Percentiles rank a stretch among this genome's conserved stretches.
These are phyloP conservation scores for Blepharisma stoltei DNA, from an alignment of 73 alveolate genomes.

Conservation along the genomic window DNA sequence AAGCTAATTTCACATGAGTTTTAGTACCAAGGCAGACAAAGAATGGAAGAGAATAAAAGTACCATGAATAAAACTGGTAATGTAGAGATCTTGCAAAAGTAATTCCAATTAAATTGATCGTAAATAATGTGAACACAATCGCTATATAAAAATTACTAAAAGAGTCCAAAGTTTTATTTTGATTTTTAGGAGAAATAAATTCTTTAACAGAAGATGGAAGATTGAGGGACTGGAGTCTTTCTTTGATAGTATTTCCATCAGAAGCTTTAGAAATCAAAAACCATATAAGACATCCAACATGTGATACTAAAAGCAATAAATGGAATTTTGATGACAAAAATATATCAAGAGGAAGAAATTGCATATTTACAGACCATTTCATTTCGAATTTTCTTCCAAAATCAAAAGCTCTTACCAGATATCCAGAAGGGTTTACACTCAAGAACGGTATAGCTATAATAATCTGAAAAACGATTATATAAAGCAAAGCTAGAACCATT, in stretches of 20 bases:
- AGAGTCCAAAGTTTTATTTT: neutral
- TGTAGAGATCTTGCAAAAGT: conserved; percentile 57
- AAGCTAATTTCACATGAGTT: neutral
- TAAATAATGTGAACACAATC: conserved; percentile 32
- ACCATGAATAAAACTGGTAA: conserved; percentile 59
- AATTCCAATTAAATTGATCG: conserved; percentile 55
- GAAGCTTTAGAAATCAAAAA: conserved; percentile 46
- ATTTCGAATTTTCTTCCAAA: conserved; percentile 41
- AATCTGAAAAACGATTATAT: conserved; percentile 33
- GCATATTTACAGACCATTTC: conserved; percentile 61
- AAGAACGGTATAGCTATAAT: conserved; percentile 51
- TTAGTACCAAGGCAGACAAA: conserved; percentile 1
- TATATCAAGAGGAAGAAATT: conserved; percentile 51
- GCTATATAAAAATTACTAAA: conserved; percentile 27
- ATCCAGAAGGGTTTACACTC: conserved; percentile 34
- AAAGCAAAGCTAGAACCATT: neutral
- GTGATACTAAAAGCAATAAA: conserved; percentile 31
- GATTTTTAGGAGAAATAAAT: neutral
- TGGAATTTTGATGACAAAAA: conserved; percentile 36
- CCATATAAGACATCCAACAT: conserved; percentile 35
- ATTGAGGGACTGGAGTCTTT: conserved; percentile 15
- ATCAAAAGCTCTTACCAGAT: conserved; percentile 51
- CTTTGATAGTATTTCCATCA: conserved; percentile 7
- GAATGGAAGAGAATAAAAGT: conserved; percentile 45
- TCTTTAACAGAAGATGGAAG: conserved; percentile 27